These are phyloP conservation scores for Halenospora varia DNA, from an alignment of 495 filamentous ascomycete species.

Conservation along the genomic window DNA sequence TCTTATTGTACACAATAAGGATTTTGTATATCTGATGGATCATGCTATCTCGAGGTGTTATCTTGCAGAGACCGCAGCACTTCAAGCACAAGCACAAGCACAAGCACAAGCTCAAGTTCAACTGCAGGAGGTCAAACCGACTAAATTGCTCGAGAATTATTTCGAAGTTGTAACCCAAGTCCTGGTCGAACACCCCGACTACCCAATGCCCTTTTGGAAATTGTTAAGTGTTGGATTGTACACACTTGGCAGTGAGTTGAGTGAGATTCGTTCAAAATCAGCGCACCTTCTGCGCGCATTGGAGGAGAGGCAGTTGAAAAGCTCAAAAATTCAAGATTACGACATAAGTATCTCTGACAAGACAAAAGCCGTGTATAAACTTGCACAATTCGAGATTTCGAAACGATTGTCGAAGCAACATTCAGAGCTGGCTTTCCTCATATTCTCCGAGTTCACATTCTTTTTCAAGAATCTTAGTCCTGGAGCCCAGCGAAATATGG, in stretches of 20 bases:
- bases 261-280: conserved; percentile 82
- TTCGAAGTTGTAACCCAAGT: conserved; percentile 90
- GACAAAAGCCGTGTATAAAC: conserved; percentile 95
- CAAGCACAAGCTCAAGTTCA: no score
- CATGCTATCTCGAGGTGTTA: conserved; percentile 89
- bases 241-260: conserved; percentile 85
- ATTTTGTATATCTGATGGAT: conserved; percentile 77
- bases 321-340: conserved; percentile 89
- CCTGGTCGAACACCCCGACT: conserved; percentile 72
- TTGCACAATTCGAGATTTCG: conserved; percentile 94
- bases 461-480: conserved; percentile 84
- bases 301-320: conserved; percentile 80
- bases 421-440: conserved; percentile 80
- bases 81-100: no score
- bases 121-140: no score
- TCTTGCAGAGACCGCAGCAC: conserved; percentile 60
- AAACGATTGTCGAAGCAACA: conserved; percentile 85
- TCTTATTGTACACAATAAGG: conserved; percentile 83
- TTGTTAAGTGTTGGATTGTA: conserved; percentile 83
- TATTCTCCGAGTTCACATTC: conserved; percentile 90
- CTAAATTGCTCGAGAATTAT: conserved; percentile 89
- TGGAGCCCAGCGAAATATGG: conserved; percentile 84
- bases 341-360: conserved; percentile 98
- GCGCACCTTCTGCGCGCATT: conserved; percentile 77
- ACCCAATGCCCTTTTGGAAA: conserved; percentile 84